These are phyloP conservation scores for Globisporangium splendens DNA, from an alignment of 352 stramenopile species.

Conservation along the genomic window DNA sequence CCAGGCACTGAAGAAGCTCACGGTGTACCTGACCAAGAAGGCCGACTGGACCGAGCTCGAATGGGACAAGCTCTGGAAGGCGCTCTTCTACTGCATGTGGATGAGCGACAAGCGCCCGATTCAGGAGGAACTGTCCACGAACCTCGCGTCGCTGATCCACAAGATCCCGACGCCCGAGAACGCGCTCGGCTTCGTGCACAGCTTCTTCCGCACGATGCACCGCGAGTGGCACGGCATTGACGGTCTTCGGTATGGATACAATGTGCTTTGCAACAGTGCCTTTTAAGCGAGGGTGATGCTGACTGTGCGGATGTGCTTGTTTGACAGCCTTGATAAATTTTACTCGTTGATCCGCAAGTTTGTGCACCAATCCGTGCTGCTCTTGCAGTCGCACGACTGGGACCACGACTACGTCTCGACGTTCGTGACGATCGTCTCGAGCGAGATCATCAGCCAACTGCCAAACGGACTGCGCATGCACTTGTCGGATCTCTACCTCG, in stretches of 20 bases:
- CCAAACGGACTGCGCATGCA: slow-evolving; percentile 82
- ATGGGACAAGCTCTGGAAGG: slow-evolving; percentile 89
- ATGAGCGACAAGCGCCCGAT: slow-evolving; percentile 86
- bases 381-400: slow-evolving; percentile 58
- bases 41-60: slow-evolving; percentile 65
- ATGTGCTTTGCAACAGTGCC: background rate
- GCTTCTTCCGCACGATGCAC: slow-evolving; percentile 83
- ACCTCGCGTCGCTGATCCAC: slow-evolving; percentile 59
- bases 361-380: slow-evolving; percentile 59
- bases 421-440: slow-evolving; percentile 66
- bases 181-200: slow-evolving; percentile 72
- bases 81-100: slow-evolving; percentile 90
- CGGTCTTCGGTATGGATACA: slow-evolving; percentile 43
- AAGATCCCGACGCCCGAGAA: slow-evolving; percentile 35
- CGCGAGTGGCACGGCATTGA: slow-evolving; percentile 85
- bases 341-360: slow-evolving; percentile 84
- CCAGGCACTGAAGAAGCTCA: slow-evolving; percentile 79
- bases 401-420: slow-evolving; percentile 36
- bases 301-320: background rate
- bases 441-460: slow-evolving; percentile 69
- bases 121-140: slow-evolving; percentile 75
- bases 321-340: slow-evolving; percentile 70
- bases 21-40: slow-evolving; percentile 66
- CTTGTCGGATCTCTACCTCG: slow-evolving; percentile 69
- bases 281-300: background rate